Percentiles rank a stretch among this genome's conserved stretches.
Evolutionary conservation across 306 rosid species (phyloP).

Genomic region (Quercus glauca): DNA sequence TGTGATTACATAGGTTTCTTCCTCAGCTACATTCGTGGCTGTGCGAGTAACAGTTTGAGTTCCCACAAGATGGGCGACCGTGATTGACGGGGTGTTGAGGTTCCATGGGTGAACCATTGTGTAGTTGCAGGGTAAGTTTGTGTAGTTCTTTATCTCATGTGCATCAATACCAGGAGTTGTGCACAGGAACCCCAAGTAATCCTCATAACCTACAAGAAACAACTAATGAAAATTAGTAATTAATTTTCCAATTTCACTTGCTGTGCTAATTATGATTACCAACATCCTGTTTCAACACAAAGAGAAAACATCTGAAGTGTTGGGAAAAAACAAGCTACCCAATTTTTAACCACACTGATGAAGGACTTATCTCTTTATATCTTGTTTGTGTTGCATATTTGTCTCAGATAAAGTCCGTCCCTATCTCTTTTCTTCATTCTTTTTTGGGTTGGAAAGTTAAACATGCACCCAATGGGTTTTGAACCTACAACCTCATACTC

Average conservation of each 20-base stretch:
- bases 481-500: no score
- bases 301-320: not conserved
- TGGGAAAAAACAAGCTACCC: not conserved
- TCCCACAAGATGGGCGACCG: constrained; percentile 79
- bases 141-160: constrained; percentile 73
- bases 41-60: constrained; percentile 67
- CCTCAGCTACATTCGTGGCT: constrained; percentile 79
- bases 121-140: constrained; percentile 67
- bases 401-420: not conserved
- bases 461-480: no score
- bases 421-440: not conserved
- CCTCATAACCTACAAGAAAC: constrained; percentile 64
- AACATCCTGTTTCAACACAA: not conserved
- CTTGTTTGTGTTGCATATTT: not conserved
- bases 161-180: constrained; percentile 77
- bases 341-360: not conserved
- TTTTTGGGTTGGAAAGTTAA: no score
- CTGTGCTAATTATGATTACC: not conserved
- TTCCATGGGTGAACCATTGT: constrained; percentile 77
- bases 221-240: constrained; percentile 10
- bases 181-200: constrained; percentile 95
- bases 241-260: not conserved
- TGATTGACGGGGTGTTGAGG: constrained; percentile 84
- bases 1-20: constrained; percentile 80
- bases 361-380: not conserved